These are phyloP conservation scores for Fusarium sp. DNA, from an alignment of 2,329 filamentous ascomycete genomes.

Conservation along the genomic window DNA sequence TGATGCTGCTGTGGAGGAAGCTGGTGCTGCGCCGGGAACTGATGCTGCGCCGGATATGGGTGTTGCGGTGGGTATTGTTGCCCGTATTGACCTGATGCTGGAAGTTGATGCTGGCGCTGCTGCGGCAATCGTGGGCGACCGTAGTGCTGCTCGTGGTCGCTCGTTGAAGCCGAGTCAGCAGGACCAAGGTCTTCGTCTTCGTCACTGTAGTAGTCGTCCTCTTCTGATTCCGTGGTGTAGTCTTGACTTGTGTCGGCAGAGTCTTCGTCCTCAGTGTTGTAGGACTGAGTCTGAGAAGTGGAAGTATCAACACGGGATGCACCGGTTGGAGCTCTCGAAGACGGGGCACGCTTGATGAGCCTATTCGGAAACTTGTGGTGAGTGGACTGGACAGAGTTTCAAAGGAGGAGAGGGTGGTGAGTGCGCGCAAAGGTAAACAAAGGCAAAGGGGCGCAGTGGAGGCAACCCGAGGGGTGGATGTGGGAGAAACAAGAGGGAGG, in stretches of 20 bases:
- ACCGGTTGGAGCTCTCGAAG: constrained; percentile 41
- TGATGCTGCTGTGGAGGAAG: constrained; percentile 41
- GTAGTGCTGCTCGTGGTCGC: constrained; percentile 31
- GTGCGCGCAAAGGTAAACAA: constrained; percentile 31
- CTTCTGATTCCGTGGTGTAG: constrained; percentile 48
- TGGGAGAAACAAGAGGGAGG: constrained; percentile 26
- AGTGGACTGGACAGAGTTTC: constrained; percentile 27
- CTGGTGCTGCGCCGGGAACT: constrained; percentile 49
- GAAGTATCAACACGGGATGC: constrained; percentile 44
- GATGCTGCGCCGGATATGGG: constrained; percentile 50
- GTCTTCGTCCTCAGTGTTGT: constrained; percentile 57
- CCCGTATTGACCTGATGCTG: constrained; percentile 14
- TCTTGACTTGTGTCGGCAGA: constrained; percentile 47
- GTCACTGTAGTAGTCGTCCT: constrained; percentile 55
- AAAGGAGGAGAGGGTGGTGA: constrained; percentile 16
- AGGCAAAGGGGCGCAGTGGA: constrained; percentile 35
- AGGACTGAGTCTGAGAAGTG: constrained; percentile 49
- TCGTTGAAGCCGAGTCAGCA: constrained; percentile 68
- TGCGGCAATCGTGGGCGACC: constrained; percentile 48
- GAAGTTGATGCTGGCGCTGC: constrained; percentile 48
- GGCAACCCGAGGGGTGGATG: constrained; percentile 25
- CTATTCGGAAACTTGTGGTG: constrained; percentile 36
- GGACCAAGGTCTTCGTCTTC: constrained; percentile 66
- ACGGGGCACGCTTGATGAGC: constrained; percentile 43
- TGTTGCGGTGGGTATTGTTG: constrained; percentile 47